Evolutionary conservation across 2,329 filamentous ascomycete genomes (phyloP), one percentile per base, ranked within the genome.

Genomic region (Colletotrichum sp.): DNA sequence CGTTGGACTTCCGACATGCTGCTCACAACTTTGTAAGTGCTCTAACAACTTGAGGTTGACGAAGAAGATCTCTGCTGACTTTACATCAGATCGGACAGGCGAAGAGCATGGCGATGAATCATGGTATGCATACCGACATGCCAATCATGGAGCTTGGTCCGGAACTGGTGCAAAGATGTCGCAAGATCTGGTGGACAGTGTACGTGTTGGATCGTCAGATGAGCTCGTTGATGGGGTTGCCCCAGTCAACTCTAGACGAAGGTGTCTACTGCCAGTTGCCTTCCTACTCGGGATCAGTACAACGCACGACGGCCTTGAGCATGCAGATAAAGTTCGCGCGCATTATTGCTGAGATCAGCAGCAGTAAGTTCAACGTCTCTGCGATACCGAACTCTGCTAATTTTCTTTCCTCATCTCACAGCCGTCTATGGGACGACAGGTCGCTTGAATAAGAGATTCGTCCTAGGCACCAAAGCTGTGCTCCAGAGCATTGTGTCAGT

Each of bases 111-210:
- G 87, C 88, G 1, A 79, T 90, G n/a, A 84, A 83, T 0, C 83
- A 89, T 52, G 89, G 89, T 1, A 87, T 91, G 86, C 88, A 91
- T 71, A 89, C 88, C 0, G 84, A 89, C 34, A 88, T 90, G 87
- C 86, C 85, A 0, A 81, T 83, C 1, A 80, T 84, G 5, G 82
- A 87, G 22, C 76, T 89, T 0, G 86, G 86, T 0, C 83, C 86
- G 1, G 76, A 79, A 0, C 78, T 84, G 2, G 85, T 88, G 1
- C 84, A 90, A 74, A 80, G 89, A 67, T 88, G 85, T 66, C 87
- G 88, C 4, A 86, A 85, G 52, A 84, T 89, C 15, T 91, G 88
- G 88, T 91, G 89, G 89, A 90, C 89, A 0, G 83, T 89, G 0
- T 90, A 89, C 58, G 83, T 91, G 1, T 80, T 91, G 2, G 89